Evolutionary conservation across 179 eudicot genomes (phyloP).

Genomic region (Drosera spatulata): DNA sequence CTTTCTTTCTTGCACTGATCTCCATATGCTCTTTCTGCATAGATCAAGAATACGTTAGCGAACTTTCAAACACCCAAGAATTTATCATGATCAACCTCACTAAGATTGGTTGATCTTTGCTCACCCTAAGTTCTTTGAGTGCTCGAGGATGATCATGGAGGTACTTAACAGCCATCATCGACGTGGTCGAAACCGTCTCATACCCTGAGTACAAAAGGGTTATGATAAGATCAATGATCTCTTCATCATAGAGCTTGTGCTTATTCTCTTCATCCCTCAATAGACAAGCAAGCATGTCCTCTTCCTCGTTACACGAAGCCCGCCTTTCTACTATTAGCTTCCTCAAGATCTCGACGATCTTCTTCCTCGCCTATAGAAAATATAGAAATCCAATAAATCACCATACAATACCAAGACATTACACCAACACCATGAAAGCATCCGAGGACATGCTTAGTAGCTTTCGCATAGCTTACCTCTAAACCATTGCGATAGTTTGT

Average conservation of each 20-base stretch:
- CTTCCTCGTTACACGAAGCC: conserved; percentile 21
- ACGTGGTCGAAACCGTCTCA: conserved; percentile 96
- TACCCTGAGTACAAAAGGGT: conserved; percentile 92
- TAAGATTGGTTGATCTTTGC: conserved; percentile 6
- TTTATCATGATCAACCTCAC: no score
- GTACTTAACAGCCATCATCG: conserved; percentile 98
- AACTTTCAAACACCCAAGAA: no score
- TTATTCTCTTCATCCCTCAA: conserved; percentile 48
- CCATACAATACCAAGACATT: not conserved
- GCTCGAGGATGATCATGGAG: conserved; percentile 93
- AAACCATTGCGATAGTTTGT: conserved; percentile 42
- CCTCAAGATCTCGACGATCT: conserved; percentile 42
- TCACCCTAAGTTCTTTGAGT: conserved; percentile 77
- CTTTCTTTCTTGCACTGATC: conserved; percentile 62
- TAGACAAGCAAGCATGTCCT: conserved; percentile 64
- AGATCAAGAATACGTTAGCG: no score
- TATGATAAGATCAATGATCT: conserved; percentile 88
- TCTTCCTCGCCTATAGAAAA: conserved; percentile 64
- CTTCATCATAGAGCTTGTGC: conserved; percentile 54
- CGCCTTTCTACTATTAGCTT: conserved; percentile 57
- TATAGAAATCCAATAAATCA: not conserved
- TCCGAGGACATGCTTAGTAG: conserved; percentile 44
- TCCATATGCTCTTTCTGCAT: conserved; percentile 75
- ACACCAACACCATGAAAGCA: no score
- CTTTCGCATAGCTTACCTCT: conserved; percentile 4